Percentiles rank a stretch among this genome's conserved stretches.
Evolutionary conservation across 176 grass and related monocot species (phyloP).

Genomic region (maize (Zea mays)): DNA sequence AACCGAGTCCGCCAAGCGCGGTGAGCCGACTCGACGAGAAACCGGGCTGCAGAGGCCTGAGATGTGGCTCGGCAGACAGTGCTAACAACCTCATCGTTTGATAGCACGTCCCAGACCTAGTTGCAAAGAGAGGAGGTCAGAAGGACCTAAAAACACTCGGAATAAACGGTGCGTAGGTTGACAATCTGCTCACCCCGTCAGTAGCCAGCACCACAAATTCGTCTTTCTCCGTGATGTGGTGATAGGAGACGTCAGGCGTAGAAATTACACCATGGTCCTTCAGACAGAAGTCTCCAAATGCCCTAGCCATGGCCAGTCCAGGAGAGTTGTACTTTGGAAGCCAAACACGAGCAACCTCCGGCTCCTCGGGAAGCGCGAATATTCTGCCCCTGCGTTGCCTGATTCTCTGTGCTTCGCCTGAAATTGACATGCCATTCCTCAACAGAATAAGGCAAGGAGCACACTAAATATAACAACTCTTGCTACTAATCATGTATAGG

Average conservation of each 20-base stretch:
- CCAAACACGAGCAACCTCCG: conserved; percentile 80
- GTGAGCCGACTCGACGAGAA: conserved; percentile 62
- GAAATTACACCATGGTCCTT: conserved; percentile 91
- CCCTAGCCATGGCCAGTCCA: conserved; percentile 89
- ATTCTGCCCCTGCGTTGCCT: conserved; percentile 71
- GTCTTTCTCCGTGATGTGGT: conserved; percentile 56
- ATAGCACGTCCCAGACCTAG: conserved; percentile 87
- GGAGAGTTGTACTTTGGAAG: conserved; percentile 76
- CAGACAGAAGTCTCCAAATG: conserved; percentile 90
- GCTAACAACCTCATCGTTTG: conserved; percentile 68
- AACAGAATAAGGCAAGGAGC: conserved; percentile 6
- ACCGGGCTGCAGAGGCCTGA: conserved; percentile 53
- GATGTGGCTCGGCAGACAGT: conserved; percentile 59
- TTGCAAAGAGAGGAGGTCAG: neutral
- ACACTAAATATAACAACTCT: neutral
- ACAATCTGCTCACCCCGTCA: conserved; percentile 62
- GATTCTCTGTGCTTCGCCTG: conserved; percentile 83
- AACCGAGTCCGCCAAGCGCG: conserved; percentile 65
- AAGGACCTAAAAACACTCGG: neutral
- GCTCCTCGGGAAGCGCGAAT: conserved; percentile 87
- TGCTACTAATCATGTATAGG: conserved; percentile 10
- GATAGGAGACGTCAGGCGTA: conserved; percentile 67
- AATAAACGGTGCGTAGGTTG: neutral
- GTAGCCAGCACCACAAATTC: conserved; percentile 83
- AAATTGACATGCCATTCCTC: conserved; percentile 14